phyloP scores from a whole-genome alignment of 2,329 filamentous ascomycete genomes.

The Diaporthe ilicicola region DNA sequence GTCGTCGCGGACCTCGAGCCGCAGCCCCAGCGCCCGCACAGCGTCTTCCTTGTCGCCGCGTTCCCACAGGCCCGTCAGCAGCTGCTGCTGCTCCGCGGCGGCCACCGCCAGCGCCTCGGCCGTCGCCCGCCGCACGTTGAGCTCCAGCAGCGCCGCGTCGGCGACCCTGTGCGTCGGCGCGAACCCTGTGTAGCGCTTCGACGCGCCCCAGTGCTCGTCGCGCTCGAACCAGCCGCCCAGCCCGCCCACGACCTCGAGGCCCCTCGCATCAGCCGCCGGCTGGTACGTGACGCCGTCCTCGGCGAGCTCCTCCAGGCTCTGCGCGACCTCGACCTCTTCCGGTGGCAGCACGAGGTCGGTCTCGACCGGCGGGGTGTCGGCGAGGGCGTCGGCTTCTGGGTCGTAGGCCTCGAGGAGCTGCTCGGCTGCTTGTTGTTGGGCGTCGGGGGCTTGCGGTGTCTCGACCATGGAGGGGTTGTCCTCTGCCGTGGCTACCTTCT shows the following conservation, averaged over 20 bases:
- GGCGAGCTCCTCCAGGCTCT: slow-evolving; percentile 25
- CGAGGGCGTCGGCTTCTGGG: background rate
- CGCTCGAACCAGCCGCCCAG: slow-evolving; percentile 63
- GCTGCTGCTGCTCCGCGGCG: slow-evolving; percentile 36
- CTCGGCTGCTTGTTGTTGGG: slow-evolving; percentile 1
- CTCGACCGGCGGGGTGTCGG: background rate
- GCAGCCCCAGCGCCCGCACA: slow-evolving; percentile 44
- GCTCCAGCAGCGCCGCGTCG: slow-evolving; percentile 56
- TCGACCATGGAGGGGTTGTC: no score
- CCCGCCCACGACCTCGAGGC: slow-evolving; percentile 57
- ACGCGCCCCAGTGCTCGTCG: slow-evolving; percentile 59
- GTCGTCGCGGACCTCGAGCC: slow-evolving; percentile 49
- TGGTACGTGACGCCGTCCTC: background rate
- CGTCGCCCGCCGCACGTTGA: slow-evolving; percentile 59
- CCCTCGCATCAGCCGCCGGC: slow-evolving; percentile 51
- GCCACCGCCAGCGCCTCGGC: slow-evolving; percentile 58
- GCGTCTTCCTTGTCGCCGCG: slow-evolving; percentile 46
- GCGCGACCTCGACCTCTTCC: slow-evolving; percentile 6
- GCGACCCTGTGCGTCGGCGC: slow-evolving; percentile 48
- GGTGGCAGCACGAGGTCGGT: slow-evolving; percentile 40
- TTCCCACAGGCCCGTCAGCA: slow-evolving; percentile 41
- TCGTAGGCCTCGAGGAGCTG: slow-evolving; percentile 24
- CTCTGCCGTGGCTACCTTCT: background rate
- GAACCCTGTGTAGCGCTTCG: slow-evolving; percentile 56
- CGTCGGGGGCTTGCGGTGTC: background rate